Percentiles rank a stretch among this genome's conserved stretches.
phyloP scores from a whole-genome alignment of 1,139 yeast genomes.

The Lodderomyces oxycetoniae region DNA sequence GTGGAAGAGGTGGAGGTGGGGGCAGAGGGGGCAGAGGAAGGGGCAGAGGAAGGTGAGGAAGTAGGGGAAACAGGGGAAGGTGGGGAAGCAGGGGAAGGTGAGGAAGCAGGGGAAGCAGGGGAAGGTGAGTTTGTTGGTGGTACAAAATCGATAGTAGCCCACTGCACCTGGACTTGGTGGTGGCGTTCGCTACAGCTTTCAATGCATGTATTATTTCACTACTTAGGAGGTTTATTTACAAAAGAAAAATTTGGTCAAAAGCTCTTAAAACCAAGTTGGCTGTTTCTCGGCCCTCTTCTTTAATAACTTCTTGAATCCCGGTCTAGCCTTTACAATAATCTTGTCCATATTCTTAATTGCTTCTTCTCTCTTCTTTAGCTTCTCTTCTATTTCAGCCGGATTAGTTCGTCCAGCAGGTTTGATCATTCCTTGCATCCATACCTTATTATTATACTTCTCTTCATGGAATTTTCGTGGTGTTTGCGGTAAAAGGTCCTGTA shows the following conservation, averaged over 20 bases:
- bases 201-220: too few species aligned
- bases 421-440: conserved; percentile 72
- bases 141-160: too few species aligned
- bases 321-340: conserved; percentile 61
- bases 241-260: too few species aligned
- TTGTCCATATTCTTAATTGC: conserved; percentile 75
- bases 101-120: too few species aligned
- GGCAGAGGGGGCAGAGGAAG: conserved; percentile 2
- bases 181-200: too few species aligned
- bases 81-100: too few species aligned
- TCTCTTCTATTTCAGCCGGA: conserved; percentile 64
- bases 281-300: conserved; percentile 48
- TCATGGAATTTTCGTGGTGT: conserved; percentile 71
- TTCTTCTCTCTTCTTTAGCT: conserved; percentile 55
- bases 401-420: conserved; percentile 77
- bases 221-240: too few species aligned
- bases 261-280: conserved; percentile 19
- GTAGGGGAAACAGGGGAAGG: too few species aligned
- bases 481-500: conserved; percentile 74
- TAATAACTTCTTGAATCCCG: conserved; percentile 53
- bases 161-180: too few species aligned
- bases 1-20: conserved; percentile 6
- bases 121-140: too few species aligned
- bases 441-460: conserved; percentile 69
- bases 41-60: background rate